These are phyloP conservation scores for Liriodendron chinense DNA, from an alignment of 164 flowering plant genomes.

Conservation along the genomic window DNA sequence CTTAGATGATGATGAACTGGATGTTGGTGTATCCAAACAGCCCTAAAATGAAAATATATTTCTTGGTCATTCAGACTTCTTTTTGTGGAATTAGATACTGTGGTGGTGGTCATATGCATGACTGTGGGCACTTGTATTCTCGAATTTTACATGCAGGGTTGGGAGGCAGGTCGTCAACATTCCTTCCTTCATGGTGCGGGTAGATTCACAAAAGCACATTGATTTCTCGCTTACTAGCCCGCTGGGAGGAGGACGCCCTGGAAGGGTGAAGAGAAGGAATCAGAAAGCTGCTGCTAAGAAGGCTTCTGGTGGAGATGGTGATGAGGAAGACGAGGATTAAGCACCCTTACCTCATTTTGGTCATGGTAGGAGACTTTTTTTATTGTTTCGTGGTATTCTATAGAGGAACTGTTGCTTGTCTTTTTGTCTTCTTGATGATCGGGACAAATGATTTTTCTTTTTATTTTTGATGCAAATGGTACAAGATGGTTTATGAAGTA, in stretches of 20 bases:
- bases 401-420: too few species aligned
- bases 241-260: conserved; percentile 56
- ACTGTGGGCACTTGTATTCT: not conserved
- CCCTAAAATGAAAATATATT: too few species aligned
- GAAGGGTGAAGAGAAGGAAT: conserved; percentile 58
- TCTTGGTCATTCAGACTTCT: too few species aligned
- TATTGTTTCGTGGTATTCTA: too few species aligned
- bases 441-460: too few species aligned
- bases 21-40: too few species aligned
- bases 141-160: conserved; percentile 32
- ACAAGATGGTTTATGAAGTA: too few species aligned
- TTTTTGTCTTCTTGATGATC: too few species aligned
- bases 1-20: too few species aligned
- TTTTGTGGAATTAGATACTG: too few species aligned
- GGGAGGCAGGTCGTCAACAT: conserved; percentile 65
- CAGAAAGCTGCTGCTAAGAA: conserved; percentile 54
- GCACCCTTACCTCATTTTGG: not conserved
- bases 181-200: conserved; percentile 57
- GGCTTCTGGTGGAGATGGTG: conserved; percentile 54
- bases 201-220: conserved; percentile 59
- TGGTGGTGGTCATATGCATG: too few species aligned
- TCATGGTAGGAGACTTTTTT: not conserved
- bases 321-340: conserved; percentile 58
- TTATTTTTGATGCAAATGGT: too few species aligned
- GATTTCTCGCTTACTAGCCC: conserved; percentile 65